Conservation (phyloP, 1,284 basidiomycete genomes). For the Lentinula novae-zelandiae region DNA sequence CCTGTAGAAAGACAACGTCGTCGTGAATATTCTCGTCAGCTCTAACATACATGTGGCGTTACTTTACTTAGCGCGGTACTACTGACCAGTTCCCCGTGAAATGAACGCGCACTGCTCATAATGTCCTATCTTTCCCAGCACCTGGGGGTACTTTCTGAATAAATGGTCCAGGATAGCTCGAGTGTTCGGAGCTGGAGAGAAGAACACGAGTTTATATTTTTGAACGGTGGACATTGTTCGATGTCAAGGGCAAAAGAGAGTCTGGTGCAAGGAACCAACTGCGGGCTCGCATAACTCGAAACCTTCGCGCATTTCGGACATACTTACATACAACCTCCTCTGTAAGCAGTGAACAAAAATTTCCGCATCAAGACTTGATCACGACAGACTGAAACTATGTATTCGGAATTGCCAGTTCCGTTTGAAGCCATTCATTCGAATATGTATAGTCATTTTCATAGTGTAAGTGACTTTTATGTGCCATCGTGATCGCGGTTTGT, state of each 20-base stretch:
- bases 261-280: not conserved
- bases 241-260: not conserved
- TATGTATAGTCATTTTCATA: not conserved
- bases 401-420: too few relatives aligned
- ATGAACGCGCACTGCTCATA: constrained; percentile 54
- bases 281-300: not conserved
- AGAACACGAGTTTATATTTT: constrained; percentile 47
- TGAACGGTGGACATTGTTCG: constrained; percentile 8
- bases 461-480: not conserved
- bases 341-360: not conserved
- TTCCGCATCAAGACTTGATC: not conserved
- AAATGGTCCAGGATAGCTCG: constrained; percentile 37
- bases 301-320: not conserved
- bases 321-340: not conserved
- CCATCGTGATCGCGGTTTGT: not conserved
- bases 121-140: constrained; percentile 46
- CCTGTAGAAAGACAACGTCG: constrained; percentile 26
- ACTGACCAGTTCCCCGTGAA: constrained; percentile 45
- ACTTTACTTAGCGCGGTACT: not conserved
- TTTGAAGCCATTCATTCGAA: not conserved
- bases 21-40: not conserved
- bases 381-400: too few relatives aligned
- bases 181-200: constrained; percentile 38
- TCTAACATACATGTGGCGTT: not conserved
- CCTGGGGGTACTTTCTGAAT: constrained; percentile 38